Evolutionary conservation across 129 eudicot species (phyloP).

Genomic region (Lactuca sativa): DNA sequence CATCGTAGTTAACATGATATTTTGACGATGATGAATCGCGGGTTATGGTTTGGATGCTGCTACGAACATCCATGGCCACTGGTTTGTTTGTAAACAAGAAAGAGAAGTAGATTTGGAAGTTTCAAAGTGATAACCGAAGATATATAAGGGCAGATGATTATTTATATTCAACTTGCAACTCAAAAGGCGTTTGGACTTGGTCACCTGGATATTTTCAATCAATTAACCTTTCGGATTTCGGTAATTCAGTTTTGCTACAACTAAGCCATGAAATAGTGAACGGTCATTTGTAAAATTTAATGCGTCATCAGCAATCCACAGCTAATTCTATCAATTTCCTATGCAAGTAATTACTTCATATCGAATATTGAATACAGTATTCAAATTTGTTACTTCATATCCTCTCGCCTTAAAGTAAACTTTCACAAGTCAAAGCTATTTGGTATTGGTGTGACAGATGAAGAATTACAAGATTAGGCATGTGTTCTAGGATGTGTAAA

Average conservation of each 20-base stretch:
- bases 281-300: background rate
- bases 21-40: conserved; percentile 4
- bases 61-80: background rate
- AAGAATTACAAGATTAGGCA: too few relatives aligned
- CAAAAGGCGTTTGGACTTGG: background rate
- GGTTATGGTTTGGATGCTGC: conserved; percentile 8
- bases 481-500: too few relatives aligned
- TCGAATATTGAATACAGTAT: too few relatives aligned
- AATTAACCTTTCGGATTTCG: background rate
- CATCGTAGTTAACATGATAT: conserved; percentile 13
- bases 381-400: too few relatives aligned
- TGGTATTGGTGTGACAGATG: too few relatives aligned
- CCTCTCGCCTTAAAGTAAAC: too few relatives aligned
- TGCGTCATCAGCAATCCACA: background rate
- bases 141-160: background rate
- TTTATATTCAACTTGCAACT: background rate
- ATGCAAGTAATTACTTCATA: too few relatives aligned
- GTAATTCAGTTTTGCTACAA: background rate
- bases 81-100: background rate
- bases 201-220: background rate
- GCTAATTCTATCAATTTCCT: background rate
- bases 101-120: background rate
- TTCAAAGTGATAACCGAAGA: background rate
- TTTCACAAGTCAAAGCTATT: too few relatives aligned
- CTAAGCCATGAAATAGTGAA: background rate